These are phyloP conservation scores for Strigomonas galati DNA, from an alignment of 208 protist genomes.

Conservation along the genomic window DNA sequence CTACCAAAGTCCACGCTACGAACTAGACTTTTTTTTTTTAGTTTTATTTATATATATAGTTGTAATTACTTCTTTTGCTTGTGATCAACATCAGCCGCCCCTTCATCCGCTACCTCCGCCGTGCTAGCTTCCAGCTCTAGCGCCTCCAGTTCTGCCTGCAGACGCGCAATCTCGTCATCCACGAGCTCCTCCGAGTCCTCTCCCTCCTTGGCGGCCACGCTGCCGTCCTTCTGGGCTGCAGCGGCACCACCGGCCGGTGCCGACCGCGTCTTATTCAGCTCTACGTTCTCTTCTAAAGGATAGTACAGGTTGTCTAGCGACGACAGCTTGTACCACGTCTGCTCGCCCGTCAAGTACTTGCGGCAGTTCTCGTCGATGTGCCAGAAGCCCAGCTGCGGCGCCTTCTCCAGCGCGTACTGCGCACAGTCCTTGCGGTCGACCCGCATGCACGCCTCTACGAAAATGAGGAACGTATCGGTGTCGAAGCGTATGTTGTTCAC, in stretches of 20 bases:
- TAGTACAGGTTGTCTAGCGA: constrained; percentile 70
- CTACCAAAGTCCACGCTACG: background rate
- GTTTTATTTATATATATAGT: too few species aligned
- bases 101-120: constrained; percentile 10
- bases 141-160: constrained; percentile 82
- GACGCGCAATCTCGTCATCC: constrained; percentile 73
- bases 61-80: background rate
- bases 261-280: constrained; percentile 41
- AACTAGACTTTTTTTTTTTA: background rate
- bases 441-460: constrained; percentile 85
- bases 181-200: constrained; percentile 13
- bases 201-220: constrained; percentile 6
- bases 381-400: constrained; percentile 80
- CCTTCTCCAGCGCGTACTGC: constrained; percentile 72
- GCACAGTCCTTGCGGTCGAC: constrained; percentile 88
- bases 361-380: constrained; percentile 78
- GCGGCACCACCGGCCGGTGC: background rate
- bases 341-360: constrained; percentile 68
- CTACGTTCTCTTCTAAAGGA: constrained; percentile 79
- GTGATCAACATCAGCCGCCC: background rate
- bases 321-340: constrained; percentile 84
- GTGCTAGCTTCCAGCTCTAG: constrained; percentile 47
- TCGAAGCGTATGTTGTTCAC: constrained; percentile 73
- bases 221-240: background rate
- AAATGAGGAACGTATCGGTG: constrained; percentile 79